A percentile compares a stretch with the other conserved stretches of the same genome.
Conservation (phyloP, 2,329 filamentous ascomycete species). For the Phialemoniopsis sp. region DNA sequence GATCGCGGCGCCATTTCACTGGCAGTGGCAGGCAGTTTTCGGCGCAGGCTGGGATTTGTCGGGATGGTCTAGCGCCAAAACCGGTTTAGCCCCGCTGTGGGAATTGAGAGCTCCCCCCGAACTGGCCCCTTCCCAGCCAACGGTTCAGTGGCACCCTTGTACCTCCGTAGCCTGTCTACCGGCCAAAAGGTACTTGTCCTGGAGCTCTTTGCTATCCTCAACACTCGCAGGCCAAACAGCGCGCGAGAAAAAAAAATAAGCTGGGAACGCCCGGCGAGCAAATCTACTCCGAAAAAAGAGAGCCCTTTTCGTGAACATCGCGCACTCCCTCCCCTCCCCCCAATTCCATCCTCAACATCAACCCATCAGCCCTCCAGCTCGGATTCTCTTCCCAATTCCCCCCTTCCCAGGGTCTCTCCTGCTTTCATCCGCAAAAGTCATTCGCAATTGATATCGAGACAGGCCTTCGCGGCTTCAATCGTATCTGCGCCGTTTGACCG, state of each 20-base stretch:
- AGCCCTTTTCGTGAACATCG: not conserved
- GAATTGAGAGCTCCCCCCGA: too few relatives aligned
- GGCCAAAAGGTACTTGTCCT: too few relatives aligned
- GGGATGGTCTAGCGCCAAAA: slow-evolving; percentile 4
- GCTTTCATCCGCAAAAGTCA: slow-evolving; percentile 11
- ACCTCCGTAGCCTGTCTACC: too few relatives aligned
- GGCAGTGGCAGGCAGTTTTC: too few relatives aligned
- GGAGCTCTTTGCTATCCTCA: slow-evolving; percentile 2
- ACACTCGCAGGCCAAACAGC: slow-evolving; percentile 1
- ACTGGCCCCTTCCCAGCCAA: slow-evolving; percentile 1
- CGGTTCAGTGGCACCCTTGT: slow-evolving; percentile 1
- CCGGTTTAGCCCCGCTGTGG: slow-evolving; percentile 2
- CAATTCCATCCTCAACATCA: too few relatives aligned
- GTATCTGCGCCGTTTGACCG: slow-evolving; percentile 1
- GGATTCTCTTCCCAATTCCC: slow-evolving; percentile 8
- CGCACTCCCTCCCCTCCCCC: too few relatives aligned
- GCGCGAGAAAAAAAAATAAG: slow-evolving; percentile 5
- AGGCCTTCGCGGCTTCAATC: too few relatives aligned
- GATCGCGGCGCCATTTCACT: not conserved
- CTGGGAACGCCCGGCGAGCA: slow-evolving; percentile 2
- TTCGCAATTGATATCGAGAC: slow-evolving; percentile 1
- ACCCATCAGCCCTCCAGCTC: not conserved
- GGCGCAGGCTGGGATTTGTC: slow-evolving; percentile 1
- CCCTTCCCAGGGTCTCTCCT: slow-evolving; percentile 4
- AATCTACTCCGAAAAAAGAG: not conserved